Evolutionary conservation across 768 basidiomycete genomes (phyloP), one percentile per base, ranked within the genome.

Genomic region (Boletus rubropictus): DNA sequence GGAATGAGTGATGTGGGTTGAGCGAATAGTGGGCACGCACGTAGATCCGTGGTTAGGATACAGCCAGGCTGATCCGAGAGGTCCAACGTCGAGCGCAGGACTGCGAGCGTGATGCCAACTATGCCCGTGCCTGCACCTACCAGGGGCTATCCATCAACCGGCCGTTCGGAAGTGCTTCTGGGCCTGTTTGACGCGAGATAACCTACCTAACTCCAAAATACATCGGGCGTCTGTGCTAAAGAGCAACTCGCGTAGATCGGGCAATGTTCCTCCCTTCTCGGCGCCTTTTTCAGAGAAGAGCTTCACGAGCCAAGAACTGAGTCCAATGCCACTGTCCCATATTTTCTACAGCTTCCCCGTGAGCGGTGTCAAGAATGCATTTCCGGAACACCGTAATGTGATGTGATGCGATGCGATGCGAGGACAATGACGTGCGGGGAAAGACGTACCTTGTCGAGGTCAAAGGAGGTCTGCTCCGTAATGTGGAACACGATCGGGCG

Each of bases 281-380:
- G 40, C 21, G 0, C 35, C 11, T 5, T 38, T 50, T 39, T 47
- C 44, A 11, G 43, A 44, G 69, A 61, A 53, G 50, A 72, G 65
- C 24, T 49, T 61, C 1, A 77, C 70, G 4, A 95, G 69, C 88
- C 88, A 93, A 3, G 89, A 78, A 48, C 86, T 83, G 17, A 93
- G 68, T 6, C 88, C 91, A 39, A 95, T 75, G 2, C 93, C 93
- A 35, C 91, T 93, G 62, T 95, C 92, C 93, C 93, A 96, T 44
- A 95, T 78, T 90, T 95, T 95, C 93, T 95, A 69, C 22, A 31
- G 20, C 45, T 25, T 7, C 11, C 3, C 17, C 44, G 52, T 53
- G 44, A 63, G 60, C 46, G 39, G 35, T 21, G 39, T 52, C n/a
- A 25, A 32, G 9, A 7, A 14, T 3, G 18, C 28, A 18, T 18